A percentile compares a stretch with the other conserved stretches of the same genome.
phyloP scores from a whole-genome alignment of 208 protist genomes.

The Leishmania amazonensis region DNA sequence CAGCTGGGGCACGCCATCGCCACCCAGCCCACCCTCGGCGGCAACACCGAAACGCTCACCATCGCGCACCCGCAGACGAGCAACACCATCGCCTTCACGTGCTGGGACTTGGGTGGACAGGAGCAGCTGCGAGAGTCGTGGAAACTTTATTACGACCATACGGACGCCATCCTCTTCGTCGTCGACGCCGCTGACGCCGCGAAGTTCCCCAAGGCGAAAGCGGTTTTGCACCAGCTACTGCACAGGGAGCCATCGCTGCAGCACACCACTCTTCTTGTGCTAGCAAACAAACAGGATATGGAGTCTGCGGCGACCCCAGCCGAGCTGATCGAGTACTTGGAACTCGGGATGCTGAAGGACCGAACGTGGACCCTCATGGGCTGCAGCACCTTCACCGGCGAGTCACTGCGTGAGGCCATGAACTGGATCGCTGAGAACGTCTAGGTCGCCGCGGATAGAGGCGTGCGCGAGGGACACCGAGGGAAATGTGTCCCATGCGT shows the following conservation, averaged over 20 bases:
- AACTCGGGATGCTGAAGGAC: conserved; percentile 87
- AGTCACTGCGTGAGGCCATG: conserved; percentile 92
- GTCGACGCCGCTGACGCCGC: conserved; percentile 89
- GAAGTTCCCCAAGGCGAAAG: conserved; percentile 70
- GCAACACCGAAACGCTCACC: conserved; percentile 96
- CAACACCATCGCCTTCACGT: conserved; percentile 91
- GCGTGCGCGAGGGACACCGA: neutral
- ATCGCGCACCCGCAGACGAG: conserved; percentile 95
- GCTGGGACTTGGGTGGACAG: conserved; percentile 98
- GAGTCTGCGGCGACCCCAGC: conserved; percentile 72
- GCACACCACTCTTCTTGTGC: conserved; percentile 89
- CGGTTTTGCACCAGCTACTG: conserved; percentile 89
- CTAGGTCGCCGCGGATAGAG: neutral
- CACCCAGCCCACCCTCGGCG: conserved; percentile 98
- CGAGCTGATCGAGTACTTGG: conserved; percentile 85
- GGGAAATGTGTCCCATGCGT: neutral
- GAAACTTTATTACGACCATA: conserved; percentile 97
- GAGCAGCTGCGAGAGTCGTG: conserved; percentile 92
- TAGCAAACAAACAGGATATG: conserved; percentile 97
- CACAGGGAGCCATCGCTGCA: conserved; percentile 82
- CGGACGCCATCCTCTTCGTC: conserved; percentile 94
- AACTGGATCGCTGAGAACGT: conserved; percentile 91
- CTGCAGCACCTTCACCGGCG: conserved; percentile 92
- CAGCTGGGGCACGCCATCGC: conserved; percentile 97
- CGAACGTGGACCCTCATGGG: conserved; percentile 95